A percentile compares a stretch with the other conserved stretches of the same genome.
phyloP scores from a whole-genome alignment of 148 eudicot species.

The Oxyria digyna region DNA sequence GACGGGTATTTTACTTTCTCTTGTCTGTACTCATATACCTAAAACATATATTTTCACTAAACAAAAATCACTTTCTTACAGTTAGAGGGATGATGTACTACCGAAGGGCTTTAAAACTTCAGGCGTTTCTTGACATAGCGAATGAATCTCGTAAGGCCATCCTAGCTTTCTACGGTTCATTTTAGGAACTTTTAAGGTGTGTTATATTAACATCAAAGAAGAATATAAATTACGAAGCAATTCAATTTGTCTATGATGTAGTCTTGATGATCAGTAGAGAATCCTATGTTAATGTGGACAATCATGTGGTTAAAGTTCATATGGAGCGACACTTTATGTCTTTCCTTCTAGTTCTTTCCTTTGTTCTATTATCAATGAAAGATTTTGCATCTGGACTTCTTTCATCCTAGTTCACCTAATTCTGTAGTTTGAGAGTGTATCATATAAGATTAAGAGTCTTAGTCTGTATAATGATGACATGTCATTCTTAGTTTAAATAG shows the following conservation, averaged over 20 bases:
- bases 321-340: background rate
- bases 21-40: background rate
- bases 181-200: background rate
- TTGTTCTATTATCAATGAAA: background rate
- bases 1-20: conserved; percentile 33
- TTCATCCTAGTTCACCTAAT: background rate
- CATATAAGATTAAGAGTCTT: background rate
- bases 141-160: conserved; percentile 33
- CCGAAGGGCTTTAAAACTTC: conserved; percentile 74
- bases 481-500: background rate
- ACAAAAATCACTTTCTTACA: conserved; percentile 14
- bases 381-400: background rate
- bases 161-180: background rate
- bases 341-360: background rate
- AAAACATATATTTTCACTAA: background rate
- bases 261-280: background rate
- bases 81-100: conserved; percentile 87
- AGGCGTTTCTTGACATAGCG: conserved; percentile 84
- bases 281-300: background rate
- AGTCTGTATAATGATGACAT: background rate
- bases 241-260: background rate
- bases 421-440: background rate
- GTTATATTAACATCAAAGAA: background rate
- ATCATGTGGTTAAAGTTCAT: background rate
- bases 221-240: background rate